Evolutionary conservation across 129 eudicot species (phyloP), one percentile per base, ranked within the genome.

Genomic region (Helianthus annuus): DNA sequence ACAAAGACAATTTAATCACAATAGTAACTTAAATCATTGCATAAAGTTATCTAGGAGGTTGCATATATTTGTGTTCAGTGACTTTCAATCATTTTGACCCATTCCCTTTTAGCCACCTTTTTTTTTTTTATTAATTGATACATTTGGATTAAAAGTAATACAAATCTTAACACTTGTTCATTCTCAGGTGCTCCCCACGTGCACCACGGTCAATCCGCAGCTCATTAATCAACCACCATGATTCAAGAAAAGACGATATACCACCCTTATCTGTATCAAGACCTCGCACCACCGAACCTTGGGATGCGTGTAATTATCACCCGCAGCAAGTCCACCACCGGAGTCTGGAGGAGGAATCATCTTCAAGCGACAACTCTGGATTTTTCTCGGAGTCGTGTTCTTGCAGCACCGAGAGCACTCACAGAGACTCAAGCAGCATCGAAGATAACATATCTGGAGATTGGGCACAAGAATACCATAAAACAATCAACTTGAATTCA

Each of bases 161-260:
- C 36, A 32, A 3, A 3, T 32, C 4, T 32, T 32, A 32, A 32
- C 36, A 32, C 36, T 32, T 32, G 4, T 32, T 32, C 36, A 32
- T 32, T 32, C 54, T 71, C 71, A 92, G 98, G 86, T 86, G 87
- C 76, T 92, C 96, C 3, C 98, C 98, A 48, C 91, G 94, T 15
- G 98, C 91, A 32, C 71, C 98, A 96, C 82, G 89, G 73, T 78
- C 81, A 42, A 72, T 92, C 16, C 85, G 98, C 76, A 85, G 76
- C 55, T 79, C 85, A 7, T 27, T 79, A 64, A 69, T 74, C 40
- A 76, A 82, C 9, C 79, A 69, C 2, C 56, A 69, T 4, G 91
- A 82, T 80, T 75, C 83, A 57, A 76, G 70, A 24, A 87, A 79
- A 76, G 15, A 54, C 15, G 78, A 73, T 72, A 48, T 19, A 1